Base-by-base conservation (phyloP, 768 basidiomycete species). In the Leccinum arenicola region DNA sequence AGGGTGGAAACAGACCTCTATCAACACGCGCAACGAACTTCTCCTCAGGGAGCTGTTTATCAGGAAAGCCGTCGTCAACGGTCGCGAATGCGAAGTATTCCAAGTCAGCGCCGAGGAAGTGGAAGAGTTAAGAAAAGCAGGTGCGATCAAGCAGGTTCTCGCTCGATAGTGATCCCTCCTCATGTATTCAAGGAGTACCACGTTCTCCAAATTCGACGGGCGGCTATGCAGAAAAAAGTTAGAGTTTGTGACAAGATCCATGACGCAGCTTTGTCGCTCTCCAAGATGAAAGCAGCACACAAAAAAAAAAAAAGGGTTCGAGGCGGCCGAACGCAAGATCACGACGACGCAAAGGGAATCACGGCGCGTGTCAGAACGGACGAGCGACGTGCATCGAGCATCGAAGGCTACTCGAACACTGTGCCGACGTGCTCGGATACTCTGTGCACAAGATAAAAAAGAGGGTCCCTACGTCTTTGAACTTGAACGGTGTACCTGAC, bases 41-140 rank as follows among this genome's bases (percentile, higher is more conserved):
- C 80, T 98, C 63, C 82, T 97, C 84, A 91, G 7, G 97, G 70
- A 91, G 90, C 70, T 99, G 43, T 77, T 98, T 62, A 90, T 94
- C 43, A 94, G 94, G 55, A 93, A 98, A 74, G 96, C 96, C 4
- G 84, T 92, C 45, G 87, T 98, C 17, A 95, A 98, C 67, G 91
- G 91, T 66, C 85, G 89, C 33, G 84, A 85, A 49, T 91, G 84
- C 68, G 85, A 88, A 55, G 86, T 97, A 23, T 77, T 95, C 48
- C 97, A 6, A 98, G 98, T 55, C 87, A 83, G 81, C 55, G 82
- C 86, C 61, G 88, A 90, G 50, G 84, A 88, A 64, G 83, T 88
- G 12, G 87, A 89, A 57, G 82, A 83, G 33, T 76, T 87, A 63
- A 90, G 88, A 74, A 85, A 85, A 78, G 87, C 86, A 60, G 38